These are phyloP conservation scores for Tricholoma matsutake DNA, from an alignment of 768 basidiomycete genomes.

Conservation along the genomic window DNA sequence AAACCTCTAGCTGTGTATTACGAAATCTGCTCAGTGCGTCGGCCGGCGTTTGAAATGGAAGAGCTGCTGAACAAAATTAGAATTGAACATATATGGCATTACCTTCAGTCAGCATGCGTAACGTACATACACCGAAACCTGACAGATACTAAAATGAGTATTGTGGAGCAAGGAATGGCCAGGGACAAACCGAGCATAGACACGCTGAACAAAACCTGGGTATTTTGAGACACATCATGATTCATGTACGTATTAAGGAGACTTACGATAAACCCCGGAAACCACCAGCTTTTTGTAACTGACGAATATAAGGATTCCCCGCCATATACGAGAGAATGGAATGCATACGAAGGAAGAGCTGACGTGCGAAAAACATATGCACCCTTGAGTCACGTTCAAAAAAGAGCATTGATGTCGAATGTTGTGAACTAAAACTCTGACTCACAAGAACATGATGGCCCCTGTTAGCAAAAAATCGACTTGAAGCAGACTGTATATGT, in stretches of 20 bases:
- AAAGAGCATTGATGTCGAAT: constrained; percentile 8
- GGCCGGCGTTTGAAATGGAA: not conserved
- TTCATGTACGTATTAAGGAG: too few species aligned
- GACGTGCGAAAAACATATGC: not conserved
- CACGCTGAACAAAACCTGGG: not conserved
- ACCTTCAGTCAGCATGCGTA: too few species aligned
- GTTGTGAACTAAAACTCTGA: not conserved
- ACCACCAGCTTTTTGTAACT: constrained; percentile 7
- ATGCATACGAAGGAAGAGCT: not conserved
- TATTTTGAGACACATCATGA: not conserved
- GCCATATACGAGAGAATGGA: not conserved
- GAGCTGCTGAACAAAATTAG: too few species aligned
- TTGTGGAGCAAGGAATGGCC: too few species aligned
- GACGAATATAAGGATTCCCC: not conserved
- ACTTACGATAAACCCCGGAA: not conserved
- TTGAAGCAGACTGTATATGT: not conserved
- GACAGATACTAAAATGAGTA: too few species aligned
- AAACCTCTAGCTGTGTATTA: not conserved
- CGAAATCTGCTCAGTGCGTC: not conserved
- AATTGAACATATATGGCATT: too few species aligned
- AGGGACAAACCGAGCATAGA: not conserved
- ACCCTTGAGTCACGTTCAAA: constrained; percentile 3
- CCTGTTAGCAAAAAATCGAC: constrained; percentile 2
- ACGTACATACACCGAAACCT: too few species aligned
- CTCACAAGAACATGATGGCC: constrained; percentile 6